phyloP scores from a whole-genome alignment of 768 basidiomycete species.

The Leucosporidium scottii region DNA sequence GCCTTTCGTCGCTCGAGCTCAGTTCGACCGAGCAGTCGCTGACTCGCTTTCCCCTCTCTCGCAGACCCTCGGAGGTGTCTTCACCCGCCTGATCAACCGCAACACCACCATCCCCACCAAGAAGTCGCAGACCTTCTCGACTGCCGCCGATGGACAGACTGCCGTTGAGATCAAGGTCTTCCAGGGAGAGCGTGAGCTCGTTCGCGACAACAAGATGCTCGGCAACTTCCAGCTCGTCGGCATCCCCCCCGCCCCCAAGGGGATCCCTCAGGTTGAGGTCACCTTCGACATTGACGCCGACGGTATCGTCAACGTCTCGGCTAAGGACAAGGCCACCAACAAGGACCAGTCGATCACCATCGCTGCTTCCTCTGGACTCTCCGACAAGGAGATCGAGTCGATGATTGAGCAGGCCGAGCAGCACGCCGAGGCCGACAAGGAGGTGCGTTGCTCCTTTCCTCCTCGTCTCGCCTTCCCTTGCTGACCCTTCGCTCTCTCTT shows the following conservation, averaged over 20 bases:
- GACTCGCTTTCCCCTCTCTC: constrained; percentile 5
- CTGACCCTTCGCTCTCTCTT: not conserved
- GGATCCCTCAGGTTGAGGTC: constrained; percentile 78
- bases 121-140: constrained; percentile 98
- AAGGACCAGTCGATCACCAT: constrained; percentile 60
- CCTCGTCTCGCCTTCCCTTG: not conserved
- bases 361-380: constrained; percentile 91
- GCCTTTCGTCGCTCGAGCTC: not conserved
- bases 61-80: constrained; percentile 97
- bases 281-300: constrained; percentile 91
- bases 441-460: not conserved
- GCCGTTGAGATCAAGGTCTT: constrained; percentile 99
- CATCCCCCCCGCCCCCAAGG: constrained; percentile 79
- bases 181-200: constrained; percentile 91
- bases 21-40: not conserved
- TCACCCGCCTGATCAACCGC: constrained; percentile 95
- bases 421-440: constrained; percentile 75
- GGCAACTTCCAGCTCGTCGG: constrained; percentile 99
- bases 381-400: constrained; percentile 90
- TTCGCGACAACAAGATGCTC: constrained; percentile 95
- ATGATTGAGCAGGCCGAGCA: constrained; percentile 94
- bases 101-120: constrained; percentile 99
- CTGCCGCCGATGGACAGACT: constrained; percentile 97
- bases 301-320: constrained; percentile 89
- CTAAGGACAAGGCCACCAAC: constrained; percentile 60